These are phyloP conservation scores for Lagenidium giganteum DNA, from an alignment of 352 stramenopile species.

Conservation along the genomic window DNA sequence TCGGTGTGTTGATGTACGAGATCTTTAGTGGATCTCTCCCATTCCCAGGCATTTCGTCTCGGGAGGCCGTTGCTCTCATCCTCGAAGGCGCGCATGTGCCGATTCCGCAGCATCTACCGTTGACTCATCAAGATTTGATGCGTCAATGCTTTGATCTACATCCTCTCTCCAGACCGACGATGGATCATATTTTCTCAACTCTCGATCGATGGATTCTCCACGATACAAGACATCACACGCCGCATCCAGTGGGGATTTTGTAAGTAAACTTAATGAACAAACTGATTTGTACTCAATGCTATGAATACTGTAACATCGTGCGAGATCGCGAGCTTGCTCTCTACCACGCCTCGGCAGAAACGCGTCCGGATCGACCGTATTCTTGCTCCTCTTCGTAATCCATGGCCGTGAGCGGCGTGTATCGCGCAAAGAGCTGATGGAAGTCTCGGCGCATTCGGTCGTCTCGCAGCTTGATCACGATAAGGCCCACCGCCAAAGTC, in stretches of 20 bases:
- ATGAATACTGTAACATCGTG: too few relatives aligned
- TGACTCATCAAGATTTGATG: conserved; percentile 47
- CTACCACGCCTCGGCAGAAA: conserved; percentile 7
- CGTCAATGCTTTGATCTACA: conserved; percentile 53
- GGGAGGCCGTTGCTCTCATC: conserved; percentile 54
- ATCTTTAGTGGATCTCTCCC: conserved; percentile 58
- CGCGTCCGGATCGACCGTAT: not conserved
- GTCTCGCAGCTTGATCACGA: conserved; percentile 17
- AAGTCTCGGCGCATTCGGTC: conserved; percentile 26
- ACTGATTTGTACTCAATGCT: too few relatives aligned
- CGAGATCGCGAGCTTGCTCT: too few relatives aligned
- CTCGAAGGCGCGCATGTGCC: conserved; percentile 60
- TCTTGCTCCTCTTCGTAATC: conserved; percentile 18
- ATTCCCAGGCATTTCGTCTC: conserved; percentile 45
- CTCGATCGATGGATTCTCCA: conserved; percentile 51
- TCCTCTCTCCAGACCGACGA: conserved; percentile 43
- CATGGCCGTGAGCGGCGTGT: conserved; percentile 23
- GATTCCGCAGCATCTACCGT: conserved; percentile 35
- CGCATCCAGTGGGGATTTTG: conserved; percentile 12
- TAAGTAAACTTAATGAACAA: conserved; percentile 1
- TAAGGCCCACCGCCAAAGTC: conserved; percentile 10
- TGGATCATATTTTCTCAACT: conserved; percentile 64
- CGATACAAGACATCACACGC: conserved; percentile 27
- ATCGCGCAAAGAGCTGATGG: conserved; percentile 21
- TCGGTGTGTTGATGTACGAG: conserved; percentile 68